Evolutionary conservation across 257 asterid species (phyloP), one percentile per base, ranked within the genome.

Genomic region (Ligustrum vulgare): DNA sequence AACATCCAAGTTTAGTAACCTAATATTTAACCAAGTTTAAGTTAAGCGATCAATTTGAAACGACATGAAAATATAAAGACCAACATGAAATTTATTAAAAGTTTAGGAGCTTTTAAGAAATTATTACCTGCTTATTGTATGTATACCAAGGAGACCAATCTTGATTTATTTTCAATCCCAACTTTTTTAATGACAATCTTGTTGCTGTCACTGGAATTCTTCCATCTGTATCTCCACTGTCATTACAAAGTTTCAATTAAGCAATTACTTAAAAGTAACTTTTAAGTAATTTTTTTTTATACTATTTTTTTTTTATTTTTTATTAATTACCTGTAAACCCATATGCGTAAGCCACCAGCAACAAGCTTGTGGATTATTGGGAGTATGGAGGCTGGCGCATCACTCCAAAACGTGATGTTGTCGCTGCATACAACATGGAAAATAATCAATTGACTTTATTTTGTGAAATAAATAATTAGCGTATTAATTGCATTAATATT

Each of bases 121-220:
- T 11, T 83, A 9, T 11, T 83, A 91, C 97, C 96, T 92, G 95
- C 16, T 85, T 74, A 6, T 82, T 76, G 84, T 73, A 71, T 5
- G 93, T 86, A 84, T 85, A 92, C 96, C 97, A 92, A 33, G 96
- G 89, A 72, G 89, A 80, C 94, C 97, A 92, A 32, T 88, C 89
- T 51, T 80, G 80, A 34, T 37, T 79, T 65, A 86, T 87, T 0
- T 74, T 67, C 10, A 90, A 80, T 12, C 90, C 89, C 45, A 92
- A 82, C 79, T 89, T 89, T 41, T n/a, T 82, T 39, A 92, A 69
- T 16, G 91, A 64, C 68, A 80, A 80, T 62, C 95, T 87, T 8
- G 97, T 92, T 60, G 86, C 70, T 0, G 97, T 90, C 15, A 89
- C 95, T 7, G 96, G 95, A 43, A 92, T 86, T 79, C 94, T 83